Conservation (phyloP, 257 asterid genomes). For the Linderniella brevidens region DNA sequence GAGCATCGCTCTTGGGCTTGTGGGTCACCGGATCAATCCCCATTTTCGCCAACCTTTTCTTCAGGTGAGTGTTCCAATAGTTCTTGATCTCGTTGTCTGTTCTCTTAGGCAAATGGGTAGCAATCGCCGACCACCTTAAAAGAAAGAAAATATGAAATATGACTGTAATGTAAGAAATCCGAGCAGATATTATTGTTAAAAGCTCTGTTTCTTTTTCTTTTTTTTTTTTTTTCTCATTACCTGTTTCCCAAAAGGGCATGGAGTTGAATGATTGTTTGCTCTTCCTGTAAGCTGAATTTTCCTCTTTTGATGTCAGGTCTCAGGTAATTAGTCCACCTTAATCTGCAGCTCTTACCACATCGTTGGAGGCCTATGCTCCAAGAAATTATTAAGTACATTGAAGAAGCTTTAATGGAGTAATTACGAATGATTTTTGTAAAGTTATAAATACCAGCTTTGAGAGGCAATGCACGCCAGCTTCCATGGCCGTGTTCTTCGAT, state of each 20-base stretch:
- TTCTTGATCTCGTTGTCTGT: conserved; percentile 64
- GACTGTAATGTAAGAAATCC: not conserved
- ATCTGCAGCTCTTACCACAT: conserved; percentile 59
- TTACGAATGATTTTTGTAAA: no score
- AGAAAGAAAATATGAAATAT: not conserved
- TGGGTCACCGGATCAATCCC: conserved; percentile 67
- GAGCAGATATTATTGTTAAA: not conserved
- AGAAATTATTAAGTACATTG: not conserved
- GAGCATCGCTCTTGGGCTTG: conserved; percentile 42
- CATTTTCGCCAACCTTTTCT: conserved; percentile 45
- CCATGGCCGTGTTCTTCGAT: conserved; percentile 58
- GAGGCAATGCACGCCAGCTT: conserved; percentile 62
- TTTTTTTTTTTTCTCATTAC: no score
- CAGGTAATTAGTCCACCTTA: conserved; percentile 51
- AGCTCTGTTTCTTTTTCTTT: conserved; percentile 1
- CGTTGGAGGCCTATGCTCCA: conserved; percentile 32
- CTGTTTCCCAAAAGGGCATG: conserved; percentile 68
- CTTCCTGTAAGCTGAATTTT: conserved; percentile 45
- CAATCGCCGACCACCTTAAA: conserved; percentile 72
- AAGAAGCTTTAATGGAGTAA: no score
- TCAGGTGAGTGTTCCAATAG: conserved; percentile 65
- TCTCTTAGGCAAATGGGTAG: conserved; percentile 54
- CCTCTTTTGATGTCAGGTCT: conserved; percentile 64
- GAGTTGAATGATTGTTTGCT: conserved; percentile 55
- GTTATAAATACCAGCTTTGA: conserved; percentile 30